Conservation (phyloP, 768 basidiomycete genomes). For the Rhizopogon vulgaris region DNA sequence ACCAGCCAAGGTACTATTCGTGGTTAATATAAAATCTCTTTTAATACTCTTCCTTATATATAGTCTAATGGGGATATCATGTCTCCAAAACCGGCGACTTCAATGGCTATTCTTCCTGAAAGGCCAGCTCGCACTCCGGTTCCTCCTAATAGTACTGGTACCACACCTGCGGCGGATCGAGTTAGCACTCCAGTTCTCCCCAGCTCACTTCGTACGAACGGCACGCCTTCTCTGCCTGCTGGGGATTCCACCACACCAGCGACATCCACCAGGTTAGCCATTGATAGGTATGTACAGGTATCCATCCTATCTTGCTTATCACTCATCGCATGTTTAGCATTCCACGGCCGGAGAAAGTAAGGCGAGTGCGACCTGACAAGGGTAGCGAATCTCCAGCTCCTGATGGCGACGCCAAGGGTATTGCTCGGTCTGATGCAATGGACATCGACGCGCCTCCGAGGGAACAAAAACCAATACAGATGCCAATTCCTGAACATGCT, state of each 20-base stretch:
- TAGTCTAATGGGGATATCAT: conserved; percentile 21
- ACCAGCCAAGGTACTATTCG: conserved; percentile 26
- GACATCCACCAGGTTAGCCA: conserved; percentile 47
- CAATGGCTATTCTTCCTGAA: conserved; percentile 24
- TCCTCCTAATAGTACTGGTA: conserved; percentile 33
- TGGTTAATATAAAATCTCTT: too few species aligned
- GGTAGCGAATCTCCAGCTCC: conserved; percentile 31
- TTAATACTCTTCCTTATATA: not conserved
- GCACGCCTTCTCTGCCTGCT: conserved; percentile 11
- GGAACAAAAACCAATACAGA: conserved; percentile 13
- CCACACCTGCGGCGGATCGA: conserved; percentile 26
- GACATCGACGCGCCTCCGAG: conserved; percentile 26
- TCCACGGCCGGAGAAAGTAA: conserved; percentile 76
- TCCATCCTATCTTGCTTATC: not conserved
- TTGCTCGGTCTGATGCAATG: conserved; percentile 27
- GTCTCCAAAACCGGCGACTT: conserved; percentile 23
- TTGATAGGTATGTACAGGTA: conserved; percentile 50
- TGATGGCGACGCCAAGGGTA: conserved; percentile 20
- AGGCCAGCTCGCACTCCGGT: conserved; percentile 23
- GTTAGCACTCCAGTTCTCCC: conserved; percentile 38
- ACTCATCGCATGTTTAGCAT: conserved; percentile 38
- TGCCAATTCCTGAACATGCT: not conserved
- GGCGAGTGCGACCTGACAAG: conserved; percentile 40
- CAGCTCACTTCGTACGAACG: conserved; percentile 44
- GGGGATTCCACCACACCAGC: conserved; percentile 26